Percentiles rank a stretch among this genome's conserved stretches.
phyloP scores from a whole-genome alignment of 257 asterid genomes.

The Solanum piurae region DNA sequence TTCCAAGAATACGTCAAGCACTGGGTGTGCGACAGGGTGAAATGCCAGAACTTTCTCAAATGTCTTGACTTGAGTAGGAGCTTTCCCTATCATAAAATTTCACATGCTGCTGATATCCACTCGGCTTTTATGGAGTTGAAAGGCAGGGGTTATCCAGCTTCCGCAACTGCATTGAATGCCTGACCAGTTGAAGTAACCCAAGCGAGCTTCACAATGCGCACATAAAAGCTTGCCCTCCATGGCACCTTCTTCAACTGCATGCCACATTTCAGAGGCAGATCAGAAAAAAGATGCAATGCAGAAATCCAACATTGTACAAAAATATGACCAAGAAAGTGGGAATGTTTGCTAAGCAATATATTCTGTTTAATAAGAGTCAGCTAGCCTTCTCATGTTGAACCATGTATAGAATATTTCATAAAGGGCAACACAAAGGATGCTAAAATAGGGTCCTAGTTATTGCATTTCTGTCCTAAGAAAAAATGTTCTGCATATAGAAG shows the following conservation, averaged over 20 bases:
- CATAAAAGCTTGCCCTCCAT: constrained; percentile 85
- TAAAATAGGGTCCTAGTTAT: not conserved
- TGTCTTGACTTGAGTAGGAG: not conserved
- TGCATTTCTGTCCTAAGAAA: not conserved
- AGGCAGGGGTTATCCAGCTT: constrained; percentile 97
- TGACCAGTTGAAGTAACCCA: constrained; percentile 95
- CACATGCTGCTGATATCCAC: constrained; percentile 58
- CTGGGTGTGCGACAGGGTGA: not conserved
- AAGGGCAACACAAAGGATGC: not conserved
- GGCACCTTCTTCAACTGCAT: constrained; percentile 75
- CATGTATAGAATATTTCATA: not conserved
- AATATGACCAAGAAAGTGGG: not conserved
- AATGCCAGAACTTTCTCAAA: not conserved
- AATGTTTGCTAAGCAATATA: not conserved
- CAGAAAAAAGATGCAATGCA: not conserved
- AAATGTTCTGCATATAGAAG: not conserved
- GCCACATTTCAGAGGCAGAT: not conserved
- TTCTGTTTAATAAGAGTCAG: not conserved
- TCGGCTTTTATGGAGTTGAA: constrained; percentile 90
- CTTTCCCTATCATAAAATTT: constrained; percentile 2
- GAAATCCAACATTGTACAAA: not conserved
- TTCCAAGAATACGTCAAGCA: not conserved
- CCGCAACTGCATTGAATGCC: constrained; percentile 98
- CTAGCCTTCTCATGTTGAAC: not conserved
- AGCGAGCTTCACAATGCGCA: constrained; percentile 69